Conservation (phyloP, 2,329 filamentous ascomycete genomes). For the Aspergillus latus region DNA sequence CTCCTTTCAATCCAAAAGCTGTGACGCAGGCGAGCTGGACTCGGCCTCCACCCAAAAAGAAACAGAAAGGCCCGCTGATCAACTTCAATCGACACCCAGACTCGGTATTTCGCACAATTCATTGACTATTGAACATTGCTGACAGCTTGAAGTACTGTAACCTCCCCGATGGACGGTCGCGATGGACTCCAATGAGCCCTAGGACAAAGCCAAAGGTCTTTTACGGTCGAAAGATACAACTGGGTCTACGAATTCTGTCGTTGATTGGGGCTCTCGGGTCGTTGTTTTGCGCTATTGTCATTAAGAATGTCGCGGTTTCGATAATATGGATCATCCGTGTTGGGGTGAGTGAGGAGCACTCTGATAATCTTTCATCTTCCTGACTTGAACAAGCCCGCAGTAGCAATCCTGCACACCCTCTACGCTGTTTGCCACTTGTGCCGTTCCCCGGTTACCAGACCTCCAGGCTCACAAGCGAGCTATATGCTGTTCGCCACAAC, state of each 20-base stretch:
- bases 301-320: constrained; percentile 64
- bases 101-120: constrained; percentile 50
- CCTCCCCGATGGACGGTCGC: constrained; percentile 60
- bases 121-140: neutral
- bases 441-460: constrained; percentile 66
- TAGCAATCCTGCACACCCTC: constrained; percentile 67
- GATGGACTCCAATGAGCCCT: constrained; percentile 66
- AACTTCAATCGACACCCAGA: constrained; percentile 86
- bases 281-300: constrained; percentile 73
- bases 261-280: constrained; percentile 69
- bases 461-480: constrained; percentile 77
- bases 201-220: constrained; percentile 71
- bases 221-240: constrained; percentile 66
- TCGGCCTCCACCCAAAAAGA: constrained; percentile 59
- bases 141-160: constrained; percentile 45
- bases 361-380: neutral
- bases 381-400: constrained; percentile 60
- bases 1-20: constrained; percentile 81
- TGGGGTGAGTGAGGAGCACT: constrained; percentile 56
- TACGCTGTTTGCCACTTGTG: constrained; percentile 82
- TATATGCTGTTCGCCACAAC: constrained; percentile 83
- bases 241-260: constrained; percentile 66
- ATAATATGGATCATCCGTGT: constrained; percentile 75
- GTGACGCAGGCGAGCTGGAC: constrained; percentile 76
- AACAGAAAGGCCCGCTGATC: constrained; percentile 72